These are phyloP conservation scores for Dactylella cylindrospora DNA, from an alignment of 2,329 filamentous ascomycete genomes.

Conservation along the genomic window DNA sequence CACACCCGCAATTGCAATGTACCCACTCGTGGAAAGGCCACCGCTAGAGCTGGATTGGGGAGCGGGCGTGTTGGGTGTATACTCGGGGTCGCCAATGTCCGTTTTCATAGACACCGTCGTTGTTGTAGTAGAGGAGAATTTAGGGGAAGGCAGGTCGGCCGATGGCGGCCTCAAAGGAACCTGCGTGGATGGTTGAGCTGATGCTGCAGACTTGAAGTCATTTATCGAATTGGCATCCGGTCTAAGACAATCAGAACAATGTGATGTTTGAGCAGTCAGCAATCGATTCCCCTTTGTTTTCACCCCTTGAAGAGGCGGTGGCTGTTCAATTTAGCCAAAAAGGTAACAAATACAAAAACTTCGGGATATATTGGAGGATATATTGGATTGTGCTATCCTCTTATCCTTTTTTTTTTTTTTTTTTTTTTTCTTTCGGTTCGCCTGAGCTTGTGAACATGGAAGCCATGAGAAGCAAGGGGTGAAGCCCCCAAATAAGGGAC, in stretches of 20 bases:
- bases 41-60: neutral
- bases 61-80: slow-evolving; percentile 7
- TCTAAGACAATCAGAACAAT: slow-evolving; percentile 17
- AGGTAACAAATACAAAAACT: slow-evolving; percentile 25
- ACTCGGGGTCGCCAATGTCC: slow-evolving; percentile 2
- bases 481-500: no score
- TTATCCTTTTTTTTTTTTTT: neutral
- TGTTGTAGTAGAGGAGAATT: slow-evolving; percentile 20
- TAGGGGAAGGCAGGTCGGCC: slow-evolving; percentile 34
- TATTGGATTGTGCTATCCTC: neutral
- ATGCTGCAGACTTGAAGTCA: slow-evolving; percentile 29
- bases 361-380: neutral
- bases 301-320: no score
- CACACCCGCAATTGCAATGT: slow-evolving; percentile 37
- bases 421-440: neutral
- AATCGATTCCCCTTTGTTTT: no score
- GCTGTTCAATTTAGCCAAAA: slow-evolving; percentile 42
- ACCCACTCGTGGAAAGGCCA: slow-evolving; percentile 35
- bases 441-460: no score
- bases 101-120: neutral
- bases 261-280: no score
- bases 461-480: no score
- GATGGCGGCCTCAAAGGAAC: slow-evolving; percentile 29
- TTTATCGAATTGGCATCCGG: slow-evolving; percentile 28
- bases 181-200: slow-evolving; percentile 24